These are phyloP conservation scores for Phytopythium kandeliae DNA, from an alignment of 352 stramenopile genomes.

Conservation along the genomic window DNA sequence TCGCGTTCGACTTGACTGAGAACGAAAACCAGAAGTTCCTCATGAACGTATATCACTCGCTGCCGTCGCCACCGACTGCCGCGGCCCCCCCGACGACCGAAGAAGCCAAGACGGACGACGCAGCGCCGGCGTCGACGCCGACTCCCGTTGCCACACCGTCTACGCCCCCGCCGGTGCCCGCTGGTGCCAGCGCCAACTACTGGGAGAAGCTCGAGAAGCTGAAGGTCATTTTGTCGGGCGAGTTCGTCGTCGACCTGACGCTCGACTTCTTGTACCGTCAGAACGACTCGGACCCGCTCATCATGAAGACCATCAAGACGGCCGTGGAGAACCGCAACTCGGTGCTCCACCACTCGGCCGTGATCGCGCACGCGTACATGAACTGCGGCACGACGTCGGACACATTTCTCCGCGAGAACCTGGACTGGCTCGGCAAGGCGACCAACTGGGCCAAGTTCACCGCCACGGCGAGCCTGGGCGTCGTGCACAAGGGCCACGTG, in stretches of 20 bases:
- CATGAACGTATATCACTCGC: constrained; percentile 81
- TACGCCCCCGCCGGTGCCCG: constrained; percentile 28
- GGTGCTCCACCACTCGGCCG: constrained; percentile 96
- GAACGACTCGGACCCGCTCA: constrained; percentile 86
- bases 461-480: constrained; percentile 96
- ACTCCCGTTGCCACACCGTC: constrained; percentile 21
- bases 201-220: constrained; percentile 81
- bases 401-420: constrained; percentile 96
- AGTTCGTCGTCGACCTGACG: constrained; percentile 91
- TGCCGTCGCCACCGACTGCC: constrained; percentile 54
- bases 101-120: constrained; percentile 34
- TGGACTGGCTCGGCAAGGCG: constrained; percentile 98
- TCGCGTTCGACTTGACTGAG: constrained; percentile 97
- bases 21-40: constrained; percentile 98
- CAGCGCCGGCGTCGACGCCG: constrained; percentile 9
- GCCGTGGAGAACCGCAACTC: constrained; percentile 94
- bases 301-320: constrained; percentile 94
- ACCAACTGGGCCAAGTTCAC: constrained; percentile 99
- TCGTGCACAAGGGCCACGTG: constrained; percentile 98
- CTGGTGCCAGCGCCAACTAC: constrained; percentile 64
- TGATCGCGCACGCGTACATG: constrained; percentile 97
- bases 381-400: constrained; percentile 98
- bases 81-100: constrained; percentile 22
- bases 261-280: constrained; percentile 92
- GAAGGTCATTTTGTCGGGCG: constrained; percentile 79